Percentiles rank a stretch among this genome's conserved stretches.
Conservation (phyloP, 768 basidiomycete genomes). For the Rhizopogon vulgaris region DNA sequence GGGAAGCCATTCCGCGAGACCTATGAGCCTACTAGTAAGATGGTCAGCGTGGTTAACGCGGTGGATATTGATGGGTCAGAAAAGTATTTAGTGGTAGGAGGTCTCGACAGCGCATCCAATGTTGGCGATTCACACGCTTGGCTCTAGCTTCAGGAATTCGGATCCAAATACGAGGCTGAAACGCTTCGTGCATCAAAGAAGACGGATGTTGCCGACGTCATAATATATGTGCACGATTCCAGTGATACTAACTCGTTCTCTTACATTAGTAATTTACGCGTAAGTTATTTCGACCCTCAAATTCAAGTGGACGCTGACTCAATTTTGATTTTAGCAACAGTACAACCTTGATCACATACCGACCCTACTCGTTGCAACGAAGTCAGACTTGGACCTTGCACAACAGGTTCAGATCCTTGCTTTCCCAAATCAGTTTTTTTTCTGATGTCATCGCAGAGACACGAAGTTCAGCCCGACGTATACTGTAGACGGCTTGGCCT, state of each 20-base stretch:
- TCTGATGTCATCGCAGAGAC: conserved; percentile 50
- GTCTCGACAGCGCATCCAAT: background rate
- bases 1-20: conserved; percentile 67
- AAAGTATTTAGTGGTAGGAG: conserved; percentile 88
- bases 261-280: conserved; percentile 94
- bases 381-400: conserved; percentile 95
- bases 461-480: conserved; percentile 97
- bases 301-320: conserved; percentile 8
- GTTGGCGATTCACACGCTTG: background rate
- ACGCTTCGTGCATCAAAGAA: conserved; percentile 85
- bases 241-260: conserved; percentile 99
- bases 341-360: conserved; percentile 94
- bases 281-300: conserved; percentile 31
- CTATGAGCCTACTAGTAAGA: conserved; percentile 87
- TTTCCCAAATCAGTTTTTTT: conserved; percentile 1
- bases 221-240: conserved; percentile 94
- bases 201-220: conserved; percentile 87
- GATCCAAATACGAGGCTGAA: conserved; percentile 91
- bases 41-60: conserved; percentile 88
- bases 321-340: conserved; percentile 68
- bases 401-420: conserved; percentile 58
- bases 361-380: conserved; percentile 96
- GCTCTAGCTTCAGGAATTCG: conserved; percentile 89
- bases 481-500: conserved; percentile 86
- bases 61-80: conserved; percentile 94